phyloP scores from a whole-genome alignment of 2,329 filamentous ascomycete species.

The Apiospora malaysiana region DNA sequence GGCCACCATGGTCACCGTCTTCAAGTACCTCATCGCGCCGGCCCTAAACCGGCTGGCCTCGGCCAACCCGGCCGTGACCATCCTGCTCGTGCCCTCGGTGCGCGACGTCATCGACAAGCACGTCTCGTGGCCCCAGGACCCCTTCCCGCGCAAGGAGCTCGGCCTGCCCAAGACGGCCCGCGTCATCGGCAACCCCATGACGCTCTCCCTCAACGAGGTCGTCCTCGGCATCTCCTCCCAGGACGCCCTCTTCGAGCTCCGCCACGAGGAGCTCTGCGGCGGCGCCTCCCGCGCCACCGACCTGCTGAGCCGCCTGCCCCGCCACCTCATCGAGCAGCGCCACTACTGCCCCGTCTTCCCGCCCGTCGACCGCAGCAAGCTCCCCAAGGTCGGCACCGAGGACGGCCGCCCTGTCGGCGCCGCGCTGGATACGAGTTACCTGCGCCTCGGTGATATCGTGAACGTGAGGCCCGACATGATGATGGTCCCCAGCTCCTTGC shows the following conservation, averaged over 20 bases:
- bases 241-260: constrained; percentile 82
- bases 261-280: constrained; percentile 72
- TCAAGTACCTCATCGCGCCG: constrained; percentile 78
- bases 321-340: constrained; percentile 84
- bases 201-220: constrained; percentile 85
- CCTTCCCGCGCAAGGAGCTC: constrained; percentile 71
- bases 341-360: constrained; percentile 93
- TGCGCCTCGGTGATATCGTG: constrained; percentile 91
- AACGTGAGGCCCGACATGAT: constrained; percentile 85
- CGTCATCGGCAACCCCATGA: constrained; percentile 90
- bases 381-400: constrained; percentile 68
- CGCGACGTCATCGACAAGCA: constrained; percentile 71
- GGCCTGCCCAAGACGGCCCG: constrained; percentile 78
- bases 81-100: constrained; percentile 82
- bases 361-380: constrained; percentile 69
- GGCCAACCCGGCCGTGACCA: constrained; percentile 76
- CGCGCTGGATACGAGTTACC: constrained; percentile 80
- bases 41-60: constrained; percentile 73
- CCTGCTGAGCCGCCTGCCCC: constrained; percentile 72
- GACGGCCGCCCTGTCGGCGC: constrained; percentile 72
- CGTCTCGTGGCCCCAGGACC: constrained; percentile 67
- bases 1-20: constrained; percentile 81
- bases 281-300: constrained; percentile 60
- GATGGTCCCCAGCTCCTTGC: constrained; percentile 80
- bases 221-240: constrained; percentile 82